A percentile compares a stretch with the other conserved stretches of the same genome.
Evolutionary conservation across 2,329 filamentous ascomycete genomes (phyloP).

Genomic region (Aureobasidium namibiae): DNA sequence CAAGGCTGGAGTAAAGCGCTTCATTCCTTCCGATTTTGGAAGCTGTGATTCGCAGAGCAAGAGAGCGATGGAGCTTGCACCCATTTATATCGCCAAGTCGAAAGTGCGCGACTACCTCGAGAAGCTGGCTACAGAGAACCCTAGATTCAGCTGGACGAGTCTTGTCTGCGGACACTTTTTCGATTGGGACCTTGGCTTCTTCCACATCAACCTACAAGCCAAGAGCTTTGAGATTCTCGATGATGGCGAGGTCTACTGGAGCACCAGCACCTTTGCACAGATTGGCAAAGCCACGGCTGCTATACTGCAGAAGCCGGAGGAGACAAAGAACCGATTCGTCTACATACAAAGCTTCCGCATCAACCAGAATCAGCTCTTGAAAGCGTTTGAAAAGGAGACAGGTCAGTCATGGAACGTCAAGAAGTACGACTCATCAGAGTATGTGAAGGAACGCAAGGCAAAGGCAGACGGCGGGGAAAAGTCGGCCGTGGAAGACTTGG

Average conservation of each 20-base stretch:
- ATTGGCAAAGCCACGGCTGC: conserved; percentile 46
- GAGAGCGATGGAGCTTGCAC: conserved; percentile 34
- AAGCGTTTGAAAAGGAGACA: conserved; percentile 44
- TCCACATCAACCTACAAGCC: conserved; percentile 43
- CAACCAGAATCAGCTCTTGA: conserved; percentile 50
- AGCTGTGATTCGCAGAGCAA: conserved; percentile 31
- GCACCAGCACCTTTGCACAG: conserved; percentile 42
- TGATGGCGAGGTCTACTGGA: conserved; percentile 45
- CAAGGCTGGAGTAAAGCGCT: conserved; percentile 51
- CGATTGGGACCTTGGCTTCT: conserved; percentile 50
- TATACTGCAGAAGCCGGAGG: conserved; percentile 38
- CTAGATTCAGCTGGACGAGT: conserved; percentile 50
- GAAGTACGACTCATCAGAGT: conserved; percentile 26
- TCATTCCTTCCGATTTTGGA: conserved; percentile 54
- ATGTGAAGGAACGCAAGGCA: conserved; percentile 24
- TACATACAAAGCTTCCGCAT: conserved; percentile 50
- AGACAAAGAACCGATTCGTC: conserved; percentile 52
- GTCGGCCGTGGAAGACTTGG: conserved; percentile 23
- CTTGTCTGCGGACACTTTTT: conserved; percentile 54
- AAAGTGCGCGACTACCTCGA: conserved; percentile 44
- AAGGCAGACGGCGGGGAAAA: conserved; percentile 31
- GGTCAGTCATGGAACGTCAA: conserved; percentile 44
- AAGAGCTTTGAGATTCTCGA: conserved; percentile 50
- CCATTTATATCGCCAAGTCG: conserved; percentile 45
- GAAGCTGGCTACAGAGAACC: conserved; percentile 27